Evolutionary conservation across 208 protist genomes (phyloP).

Genomic region (Leishmania tarentolae): DNA sequence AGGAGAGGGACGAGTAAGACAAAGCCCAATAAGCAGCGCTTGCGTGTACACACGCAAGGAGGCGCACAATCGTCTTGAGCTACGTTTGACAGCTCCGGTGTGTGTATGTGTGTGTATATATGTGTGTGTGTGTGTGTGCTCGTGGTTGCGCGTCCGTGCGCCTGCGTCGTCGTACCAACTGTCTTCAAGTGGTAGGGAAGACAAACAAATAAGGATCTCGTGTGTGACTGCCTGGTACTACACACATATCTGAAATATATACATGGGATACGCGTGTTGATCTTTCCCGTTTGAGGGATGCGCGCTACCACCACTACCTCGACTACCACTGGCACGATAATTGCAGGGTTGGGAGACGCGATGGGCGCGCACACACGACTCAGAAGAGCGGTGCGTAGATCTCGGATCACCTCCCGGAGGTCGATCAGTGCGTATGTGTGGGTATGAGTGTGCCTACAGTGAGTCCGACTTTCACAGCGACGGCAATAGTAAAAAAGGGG

Average conservation of each 20-base stretch:
- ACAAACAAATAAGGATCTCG: neutral
- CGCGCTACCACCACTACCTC: neutral
- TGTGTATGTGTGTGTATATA: neutral
- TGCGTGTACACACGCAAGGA: neutral
- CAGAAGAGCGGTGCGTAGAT: neutral
- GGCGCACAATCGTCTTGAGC: neutral
- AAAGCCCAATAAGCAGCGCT: neutral
- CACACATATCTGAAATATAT: neutral
- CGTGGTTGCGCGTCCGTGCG: neutral
- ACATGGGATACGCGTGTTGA: neutral
- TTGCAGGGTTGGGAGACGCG: neutral
- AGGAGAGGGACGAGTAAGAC: neutral
- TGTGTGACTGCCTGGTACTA: neutral
- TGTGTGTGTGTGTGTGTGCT: neutral
- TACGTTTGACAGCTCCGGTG: neutral
- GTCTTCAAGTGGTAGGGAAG: neutral
- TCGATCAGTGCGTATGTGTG: neutral
- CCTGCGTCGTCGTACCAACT: neutral
- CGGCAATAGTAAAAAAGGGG: neutral
- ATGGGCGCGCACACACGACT: neutral
- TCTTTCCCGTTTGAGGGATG: neutral
- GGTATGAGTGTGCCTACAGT: neutral
- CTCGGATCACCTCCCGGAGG: neutral
- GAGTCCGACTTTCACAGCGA: neutral
- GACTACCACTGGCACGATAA: neutral